Evolutionary conservation across 176 grass and related monocot species (phyloP).

Genomic region (Chloris gayana): DNA sequence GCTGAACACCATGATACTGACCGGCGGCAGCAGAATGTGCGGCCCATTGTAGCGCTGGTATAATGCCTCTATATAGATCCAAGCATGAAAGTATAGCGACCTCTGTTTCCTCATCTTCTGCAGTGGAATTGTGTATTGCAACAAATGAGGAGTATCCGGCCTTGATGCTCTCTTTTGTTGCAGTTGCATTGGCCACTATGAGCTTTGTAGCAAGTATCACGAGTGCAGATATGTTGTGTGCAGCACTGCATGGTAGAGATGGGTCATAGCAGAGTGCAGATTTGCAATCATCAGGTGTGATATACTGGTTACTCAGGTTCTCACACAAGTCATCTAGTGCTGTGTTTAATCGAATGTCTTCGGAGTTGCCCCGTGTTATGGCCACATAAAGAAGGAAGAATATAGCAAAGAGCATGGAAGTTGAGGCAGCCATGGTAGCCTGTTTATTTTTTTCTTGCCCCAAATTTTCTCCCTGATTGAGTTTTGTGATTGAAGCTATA

Average conservation of each 20-base stretch:
- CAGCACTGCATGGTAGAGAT: background rate
- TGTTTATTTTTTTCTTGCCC: background rate
- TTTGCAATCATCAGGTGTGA: constrained; percentile 17
- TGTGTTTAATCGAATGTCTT: too few relatives aligned
- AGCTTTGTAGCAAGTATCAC: constrained; percentile 31
- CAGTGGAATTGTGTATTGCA: background rate
- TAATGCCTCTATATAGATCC: constrained; percentile 37
- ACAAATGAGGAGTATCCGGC: background rate
- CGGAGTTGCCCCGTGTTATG: too few relatives aligned
- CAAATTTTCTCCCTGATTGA: background rate
- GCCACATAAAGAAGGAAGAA: background rate
- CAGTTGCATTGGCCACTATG: constrained; percentile 30
- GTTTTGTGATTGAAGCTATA: too few relatives aligned
- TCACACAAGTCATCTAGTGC: background rate
- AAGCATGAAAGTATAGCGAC: constrained; percentile 20
- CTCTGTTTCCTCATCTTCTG: background rate
- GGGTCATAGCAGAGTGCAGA: constrained; percentile 33
- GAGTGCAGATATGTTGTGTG: constrained; percentile 3
- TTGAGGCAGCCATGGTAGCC: background rate
- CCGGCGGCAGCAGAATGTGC: constrained; percentile 11
- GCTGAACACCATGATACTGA: constrained; percentile 7
- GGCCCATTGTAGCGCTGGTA: constrained; percentile 27
- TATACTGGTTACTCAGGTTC: background rate
- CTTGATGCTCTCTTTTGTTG: constrained; percentile 16
- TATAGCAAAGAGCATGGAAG: background rate